Evolutionary conservation across 2,329 filamentous ascomycete species (phyloP), one percentile per base, ranked within the genome.

Genomic region (Fusarium tjaetaba): DNA sequence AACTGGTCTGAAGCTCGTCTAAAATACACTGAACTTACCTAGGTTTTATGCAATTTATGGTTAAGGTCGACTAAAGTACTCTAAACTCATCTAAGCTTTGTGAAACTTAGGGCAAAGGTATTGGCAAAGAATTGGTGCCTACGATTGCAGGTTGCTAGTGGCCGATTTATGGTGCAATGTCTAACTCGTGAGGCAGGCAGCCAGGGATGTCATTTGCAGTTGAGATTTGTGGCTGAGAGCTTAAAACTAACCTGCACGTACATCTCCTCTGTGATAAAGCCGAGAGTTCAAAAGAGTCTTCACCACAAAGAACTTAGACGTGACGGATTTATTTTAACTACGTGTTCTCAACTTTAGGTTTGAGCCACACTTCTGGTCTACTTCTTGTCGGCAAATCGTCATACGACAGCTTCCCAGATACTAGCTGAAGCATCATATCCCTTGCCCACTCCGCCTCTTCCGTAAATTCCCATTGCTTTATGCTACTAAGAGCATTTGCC

Each of bases 281-380:
- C 8, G 5, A 26, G 5, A 28, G 2, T 28, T 46, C 5, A 2
- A 46, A 45, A 46, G 24, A 46, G 18, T 4, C 24, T 46, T 22
- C 13, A 22, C 13, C 13, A 28, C 13, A 5, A 26, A 46, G 5
- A 11, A 15, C 15, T 46, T 46, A 11, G 26, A 28, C 15, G 13
- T 4, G 26, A 15, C 18, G 8, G 11, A 11, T 28, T 46, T 11
- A 28, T 1, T 28, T 15, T n/a, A n/a, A n/a, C 5, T 10, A 1
- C 0, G 11, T 9, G 1, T 41, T 24, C 11, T 10, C 18, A 3
- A 4, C 4, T 5, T n/a, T n/a, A n/a, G n/a, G n/a, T n/a, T n/a
- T 28, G 28, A 28, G 3, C 24, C n/a, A 45, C 11, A 26, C 8
- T 13, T 7, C 3, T 28, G 13, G 9, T 28, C 26, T 48, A 22